A percentile compares a stretch with the other conserved stretches of the same genome.
Evolutionary conservation across 164 flowering plant species (phyloP).

Genomic region (Vitis rupestris): DNA sequence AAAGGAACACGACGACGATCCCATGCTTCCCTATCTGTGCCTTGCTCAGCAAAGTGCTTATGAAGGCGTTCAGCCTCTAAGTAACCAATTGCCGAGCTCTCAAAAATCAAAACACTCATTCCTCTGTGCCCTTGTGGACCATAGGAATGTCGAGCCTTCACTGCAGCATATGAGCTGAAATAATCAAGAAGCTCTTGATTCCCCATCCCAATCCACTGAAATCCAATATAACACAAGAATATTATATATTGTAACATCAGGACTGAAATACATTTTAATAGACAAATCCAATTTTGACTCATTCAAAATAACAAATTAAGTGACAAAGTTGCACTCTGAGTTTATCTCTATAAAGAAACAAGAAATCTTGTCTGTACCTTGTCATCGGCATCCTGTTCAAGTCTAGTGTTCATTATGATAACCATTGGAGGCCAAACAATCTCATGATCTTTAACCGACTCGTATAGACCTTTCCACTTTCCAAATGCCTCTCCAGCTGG

Average conservation of each 20-base stretch:
- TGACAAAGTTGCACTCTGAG: background rate
- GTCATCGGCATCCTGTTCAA: constrained; percentile 71
- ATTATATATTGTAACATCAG: background rate
- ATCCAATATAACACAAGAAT: constrained; percentile 5
- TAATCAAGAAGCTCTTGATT: constrained; percentile 85
- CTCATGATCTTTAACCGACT: constrained; percentile 48
- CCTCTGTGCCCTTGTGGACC: constrained; percentile 99
- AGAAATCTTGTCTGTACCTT: constrained; percentile 47
- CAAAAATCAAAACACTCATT: constrained; percentile 83
- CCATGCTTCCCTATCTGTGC: constrained; percentile 77
- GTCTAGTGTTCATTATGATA: constrained; percentile 72
- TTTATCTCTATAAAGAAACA: background rate
- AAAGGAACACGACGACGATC: constrained; percentile 38
- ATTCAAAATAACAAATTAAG: background rate
- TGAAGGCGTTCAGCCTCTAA: constrained; percentile 85
- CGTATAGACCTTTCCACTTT: constrained; percentile 67
- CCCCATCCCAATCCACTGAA: constrained; percentile 98
- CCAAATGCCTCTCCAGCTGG: constrained; percentile 77
- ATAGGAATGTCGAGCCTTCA: constrained; percentile 79
- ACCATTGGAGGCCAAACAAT: constrained; percentile 99
- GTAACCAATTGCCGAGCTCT: constrained; percentile 69
- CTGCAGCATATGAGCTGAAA: constrained; percentile 56
- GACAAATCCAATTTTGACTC: background rate
- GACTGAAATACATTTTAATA: background rate
- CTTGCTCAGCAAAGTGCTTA: constrained; percentile 62